Percentiles rank a stretch among this genome's conserved stretches.
Evolutionary conservation across 176 grass and related monocot genomes (phyloP).

Genomic region (Eragrostis nindensis): DNA sequence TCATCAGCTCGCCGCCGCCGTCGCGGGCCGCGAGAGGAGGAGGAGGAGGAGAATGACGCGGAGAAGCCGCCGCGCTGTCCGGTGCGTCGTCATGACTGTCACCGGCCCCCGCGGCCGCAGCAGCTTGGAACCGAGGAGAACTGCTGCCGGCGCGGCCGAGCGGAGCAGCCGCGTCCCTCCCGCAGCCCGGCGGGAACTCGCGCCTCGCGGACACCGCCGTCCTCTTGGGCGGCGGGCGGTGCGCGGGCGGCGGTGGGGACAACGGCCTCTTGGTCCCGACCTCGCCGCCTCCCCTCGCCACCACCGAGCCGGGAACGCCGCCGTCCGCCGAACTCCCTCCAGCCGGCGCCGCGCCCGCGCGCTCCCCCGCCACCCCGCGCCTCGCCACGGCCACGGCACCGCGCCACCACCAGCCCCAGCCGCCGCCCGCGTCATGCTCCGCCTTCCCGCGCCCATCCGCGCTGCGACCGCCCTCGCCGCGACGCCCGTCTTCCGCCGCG

Average conservation of each 20-base stretch:
- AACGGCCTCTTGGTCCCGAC: neutral
- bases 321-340: neutral
- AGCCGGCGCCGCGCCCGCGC: neutral
- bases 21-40: neutral
- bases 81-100: neutral
- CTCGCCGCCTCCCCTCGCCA: neutral
- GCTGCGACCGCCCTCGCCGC: neutral
- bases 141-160: neutral
- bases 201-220: conserved; percentile 11
- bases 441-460: neutral
- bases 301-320: neutral
- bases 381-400: neutral
- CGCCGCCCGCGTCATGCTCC: neutral
- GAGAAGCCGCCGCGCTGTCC: neutral
- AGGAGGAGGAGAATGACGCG: neutral
- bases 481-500: neutral
- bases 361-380: neutral
- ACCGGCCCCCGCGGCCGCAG: neutral
- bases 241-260: conserved; percentile 4
- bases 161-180: conserved; percentile 4
- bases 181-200: conserved; percentile 39
- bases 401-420: too few species aligned
- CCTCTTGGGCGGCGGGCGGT: conserved; percentile 20
- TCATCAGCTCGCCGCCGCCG: neutral
- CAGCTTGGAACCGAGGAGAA: neutral